Evolutionary conservation across 129 eudicot species (phyloP).

Genomic region (Artemisia tridentata): DNA sequence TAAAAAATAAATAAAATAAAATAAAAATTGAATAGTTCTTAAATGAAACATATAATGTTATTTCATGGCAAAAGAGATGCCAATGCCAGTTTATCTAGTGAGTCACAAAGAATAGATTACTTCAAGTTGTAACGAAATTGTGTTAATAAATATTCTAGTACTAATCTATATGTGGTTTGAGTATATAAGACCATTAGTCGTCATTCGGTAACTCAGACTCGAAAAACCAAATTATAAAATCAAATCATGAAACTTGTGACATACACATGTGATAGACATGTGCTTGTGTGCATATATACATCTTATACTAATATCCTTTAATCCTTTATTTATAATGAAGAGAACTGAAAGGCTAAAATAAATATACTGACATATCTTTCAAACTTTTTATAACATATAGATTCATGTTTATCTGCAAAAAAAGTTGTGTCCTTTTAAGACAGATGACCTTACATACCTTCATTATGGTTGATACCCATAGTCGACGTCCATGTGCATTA

Average conservation of each 20-base stretch:
- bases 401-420: not conserved
- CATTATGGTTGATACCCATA: slow-evolving; percentile 83
- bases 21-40: too few species aligned
- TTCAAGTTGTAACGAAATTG: not conserved
- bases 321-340: too few species aligned
- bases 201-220: too few species aligned
- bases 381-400: not conserved
- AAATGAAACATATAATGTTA: not conserved
- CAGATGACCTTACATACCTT: slow-evolving; percentile 53
- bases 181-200: not conserved
- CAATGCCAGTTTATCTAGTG: not conserved
- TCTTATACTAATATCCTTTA: too few species aligned
- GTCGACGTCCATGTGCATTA: slow-evolving; percentile 60
- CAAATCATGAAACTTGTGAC: not conserved
- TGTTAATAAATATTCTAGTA: not conserved
- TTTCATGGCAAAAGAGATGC: not conserved
- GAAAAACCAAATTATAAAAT: not conserved
- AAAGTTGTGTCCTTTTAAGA: not conserved
- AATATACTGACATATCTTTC: too few species aligned
- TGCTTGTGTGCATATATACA: too few species aligned
- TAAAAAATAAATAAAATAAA: too few species aligned
- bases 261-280: not conserved
- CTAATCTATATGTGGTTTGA: not conserved
- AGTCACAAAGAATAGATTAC: too few species aligned
- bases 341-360: too few species aligned